A percentile compares a stretch with the other conserved stretches of the same genome.
phyloP scores from a whole-genome alignment of 352 stramenopile species.

The Pythium volutum region DNA sequence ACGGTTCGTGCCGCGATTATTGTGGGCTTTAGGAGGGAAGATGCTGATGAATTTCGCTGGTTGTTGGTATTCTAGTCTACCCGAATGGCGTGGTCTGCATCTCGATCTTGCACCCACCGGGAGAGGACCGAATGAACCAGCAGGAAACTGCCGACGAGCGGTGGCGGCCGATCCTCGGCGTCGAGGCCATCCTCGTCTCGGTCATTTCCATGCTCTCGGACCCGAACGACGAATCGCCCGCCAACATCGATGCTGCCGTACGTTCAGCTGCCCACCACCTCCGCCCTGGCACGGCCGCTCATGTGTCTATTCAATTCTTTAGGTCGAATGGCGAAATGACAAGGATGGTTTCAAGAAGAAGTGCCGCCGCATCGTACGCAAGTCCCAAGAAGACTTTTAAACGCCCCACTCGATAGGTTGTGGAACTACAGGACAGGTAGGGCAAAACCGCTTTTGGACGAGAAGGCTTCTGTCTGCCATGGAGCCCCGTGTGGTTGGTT shows the following conservation, averaged over 20 bases:
- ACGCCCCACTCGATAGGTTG: not conserved
- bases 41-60: not conserved
- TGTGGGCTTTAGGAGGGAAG: not conserved
- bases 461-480: too few relatives aligned
- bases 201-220: slow-evolving; percentile 99
- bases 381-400: slow-evolving; percentile 93
- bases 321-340: slow-evolving; percentile 91
- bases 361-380: slow-evolving; percentile 88
- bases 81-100: slow-evolving; percentile 98
- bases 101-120: slow-evolving; percentile 98
- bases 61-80: slow-evolving; percentile 85
- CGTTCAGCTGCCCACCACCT: slow-evolving; percentile 27
- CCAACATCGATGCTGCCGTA: slow-evolving; percentile 99
- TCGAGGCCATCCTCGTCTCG: slow-evolving; percentile 94
- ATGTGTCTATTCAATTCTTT: not conserved
- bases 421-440: too few relatives aligned
- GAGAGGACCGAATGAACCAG: slow-evolving; percentile 97
- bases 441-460: too few relatives aligned
- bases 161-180: slow-evolving; percentile 97
- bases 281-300: too few relatives aligned
- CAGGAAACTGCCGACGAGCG: slow-evolving; percentile 98
- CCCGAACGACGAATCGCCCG: slow-evolving; percentile 98
- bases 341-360: slow-evolving; percentile 93
- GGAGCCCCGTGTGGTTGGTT: not conserved
- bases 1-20: slow-evolving; percentile 65